Base-by-base conservation (phyloP, 768 basidiomycete species). In the Collybiopsis confluens region DNA sequence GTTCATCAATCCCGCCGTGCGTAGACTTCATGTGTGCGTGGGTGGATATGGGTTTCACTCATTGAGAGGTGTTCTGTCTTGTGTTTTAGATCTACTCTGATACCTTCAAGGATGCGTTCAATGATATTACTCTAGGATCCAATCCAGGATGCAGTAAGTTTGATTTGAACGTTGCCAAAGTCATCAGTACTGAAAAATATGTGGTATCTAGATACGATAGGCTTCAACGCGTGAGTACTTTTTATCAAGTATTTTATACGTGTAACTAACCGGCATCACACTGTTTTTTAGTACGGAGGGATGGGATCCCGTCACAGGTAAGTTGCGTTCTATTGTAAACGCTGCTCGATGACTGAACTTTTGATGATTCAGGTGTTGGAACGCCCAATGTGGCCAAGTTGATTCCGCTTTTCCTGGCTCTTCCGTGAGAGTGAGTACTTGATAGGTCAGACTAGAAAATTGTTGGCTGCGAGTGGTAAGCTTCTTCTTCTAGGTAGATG, bases 1-100 rank as follows among this genome's bases (percentile, higher is more conserved):
- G 2, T 80, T 78, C 58, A 69, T 80, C 26, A 80, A 80, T 48
- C 78, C 77, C 36, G 54, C 62, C n/a, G 75, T 77, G 46, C 1
- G 71, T 54, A 18, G 28, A 18, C 15, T 20, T 23, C 20, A 2
- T 26, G 37, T n/a, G n/a, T n/a, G n/a, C n/a, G n/a, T n/a, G n/a
- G n/a, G n/a, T n/a, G n/a, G n/a, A n/a, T n/a, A n/a, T n/a, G n/a
- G n/a, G n/a, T n/a, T n/a, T n/a, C n/a, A n/a, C n/a, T n/a, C n/a
- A n/a, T n/a, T n/a, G n/a, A n/a, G n/a, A n/a, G n/a, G n/a, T n/a
- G n/a, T n/a, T n/a, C n/a, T n/a, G n/a, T n/a, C n/a, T n/a, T n/a
- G n/a, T 28, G 26, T 18, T 37, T 2, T 36, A 70, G 73, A 73
- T 75, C 9, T 75, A 76, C 58, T 71, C 70, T 1, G 45, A 59